Percentiles rank a stretch among this genome's conserved stretches.
phyloP scores from a whole-genome alignment of 768 basidiomycete genomes.

The Lactarius hatsudake region DNA sequence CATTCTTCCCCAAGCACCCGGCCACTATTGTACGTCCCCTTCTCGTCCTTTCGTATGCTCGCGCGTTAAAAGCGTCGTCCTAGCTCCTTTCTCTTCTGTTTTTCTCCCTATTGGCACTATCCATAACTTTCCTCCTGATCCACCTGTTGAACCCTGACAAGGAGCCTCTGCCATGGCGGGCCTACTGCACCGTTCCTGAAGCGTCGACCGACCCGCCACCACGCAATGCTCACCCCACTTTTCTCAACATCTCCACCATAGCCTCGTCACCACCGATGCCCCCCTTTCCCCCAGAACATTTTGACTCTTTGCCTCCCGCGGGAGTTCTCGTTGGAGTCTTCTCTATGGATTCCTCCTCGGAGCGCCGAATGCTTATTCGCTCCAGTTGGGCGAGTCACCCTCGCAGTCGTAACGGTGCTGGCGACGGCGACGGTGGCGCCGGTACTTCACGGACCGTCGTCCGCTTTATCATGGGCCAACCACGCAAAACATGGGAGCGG shows the following conservation, averaged over 20 bases:
- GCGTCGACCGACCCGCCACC: constrained; percentile 45
- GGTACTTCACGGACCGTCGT: constrained; percentile 84
- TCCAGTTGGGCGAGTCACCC: constrained; percentile 87
- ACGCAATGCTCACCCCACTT: constrained; percentile 38
- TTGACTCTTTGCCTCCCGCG: constrained; percentile 75
- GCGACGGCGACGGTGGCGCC: constrained; percentile 59
- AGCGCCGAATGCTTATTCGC: constrained; percentile 83
- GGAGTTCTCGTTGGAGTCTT: constrained; percentile 90
- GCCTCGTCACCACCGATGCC: constrained; percentile 31
- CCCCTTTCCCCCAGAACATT: constrained; percentile 67
- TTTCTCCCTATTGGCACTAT: constrained; percentile 76
- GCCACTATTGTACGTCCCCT: constrained; percentile 65
- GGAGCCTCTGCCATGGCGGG: constrained; percentile 89
- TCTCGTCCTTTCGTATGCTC: constrained; percentile 4
- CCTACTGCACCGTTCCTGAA: constrained; percentile 79
- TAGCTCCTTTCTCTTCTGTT: constrained; percentile 71
- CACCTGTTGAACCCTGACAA: constrained; percentile 96
- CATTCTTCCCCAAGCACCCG: constrained; percentile 76
- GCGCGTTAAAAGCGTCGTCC: constrained; percentile 21
- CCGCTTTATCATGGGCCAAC: constrained; percentile 86
- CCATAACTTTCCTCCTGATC: constrained; percentile 82
- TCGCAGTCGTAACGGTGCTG: constrained; percentile 72
- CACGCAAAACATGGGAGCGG: constrained; percentile 74
- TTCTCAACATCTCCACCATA: constrained; percentile 33
- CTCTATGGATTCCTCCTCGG: constrained; percentile 79